Evolutionary conservation across 2,329 filamentous ascomycete genomes (phyloP), one percentile per base, ranked within the genome.

Genomic region (Alternaria sp.): DNA sequence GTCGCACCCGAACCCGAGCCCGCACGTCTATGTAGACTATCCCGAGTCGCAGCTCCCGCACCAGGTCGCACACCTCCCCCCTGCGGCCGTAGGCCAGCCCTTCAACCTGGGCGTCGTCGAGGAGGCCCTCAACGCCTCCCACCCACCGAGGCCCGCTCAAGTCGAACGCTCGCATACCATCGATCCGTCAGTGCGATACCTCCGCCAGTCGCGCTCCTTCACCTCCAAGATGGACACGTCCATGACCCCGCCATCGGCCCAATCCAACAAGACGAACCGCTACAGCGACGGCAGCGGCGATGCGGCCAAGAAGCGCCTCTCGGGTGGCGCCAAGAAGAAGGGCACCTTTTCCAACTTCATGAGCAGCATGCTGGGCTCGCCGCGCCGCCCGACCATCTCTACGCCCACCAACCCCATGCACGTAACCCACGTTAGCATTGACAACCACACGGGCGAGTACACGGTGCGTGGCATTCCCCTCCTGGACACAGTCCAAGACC

Each of bases 341-440:
- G 71, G 73, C 64, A 71, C 75, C 65, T 78, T 78, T 53, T 74
- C 72, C 23, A 74, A 66, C 70, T 78, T 78, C 63, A 68, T 78
- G 69, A 77, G 72, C 71, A 75, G 68, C 68, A 72, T 77, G 68
- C 69, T 78, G 60, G 75, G 76, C 66, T 94, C 93, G 34, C 93
- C 91, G 52, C 91, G 93, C 78, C 92, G 93, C 65, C 92, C 95
- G 45, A 88, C 94, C 78, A 99, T 99, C 71, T 98, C 95, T n/a
- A 92, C 93, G 36, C 95, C 95, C 54, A 93, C 97, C 79, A 98
- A 99, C 72, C 95, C 95, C 48, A 93, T 98, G 60, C 95, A 98
- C 80, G 92, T 99, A 71, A 98, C 94, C 56, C 95, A 99, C 79
- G 95, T 99, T 66, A 94, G 94, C 69, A 97, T 97, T 77, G 94